Evolutionary conservation across 345 rosid species (phyloP).

Genomic region (Salix exigua): DNA sequence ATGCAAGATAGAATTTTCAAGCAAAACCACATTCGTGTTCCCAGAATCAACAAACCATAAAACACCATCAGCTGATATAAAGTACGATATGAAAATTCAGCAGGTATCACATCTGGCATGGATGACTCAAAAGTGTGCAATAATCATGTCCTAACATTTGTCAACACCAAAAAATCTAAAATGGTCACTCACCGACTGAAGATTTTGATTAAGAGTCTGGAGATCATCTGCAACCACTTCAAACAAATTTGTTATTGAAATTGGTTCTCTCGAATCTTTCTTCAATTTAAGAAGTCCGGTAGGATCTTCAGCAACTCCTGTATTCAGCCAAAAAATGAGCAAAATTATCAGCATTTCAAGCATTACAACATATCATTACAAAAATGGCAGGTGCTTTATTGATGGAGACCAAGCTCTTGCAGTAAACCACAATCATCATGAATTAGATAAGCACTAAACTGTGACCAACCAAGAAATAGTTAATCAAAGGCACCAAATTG

Average conservation of each 20-base stretch:
- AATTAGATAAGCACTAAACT: not conserved
- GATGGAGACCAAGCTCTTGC: not conserved
- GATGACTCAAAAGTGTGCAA: not conserved
- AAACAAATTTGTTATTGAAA: constrained; percentile 60
- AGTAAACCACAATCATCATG: not conserved
- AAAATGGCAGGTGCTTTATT: not conserved
- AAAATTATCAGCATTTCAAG: constrained; percentile 1
- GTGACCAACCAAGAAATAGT: not conserved
- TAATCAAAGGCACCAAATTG: not conserved
- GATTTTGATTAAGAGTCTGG: constrained; percentile 73
- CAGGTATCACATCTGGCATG: not conserved
- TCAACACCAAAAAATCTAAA: not conserved
- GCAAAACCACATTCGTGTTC: not conserved
- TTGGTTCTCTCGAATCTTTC: constrained; percentile 43
- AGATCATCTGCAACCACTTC: constrained; percentile 86
- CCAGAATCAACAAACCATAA: not conserved
- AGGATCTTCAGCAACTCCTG: constrained; percentile 50
- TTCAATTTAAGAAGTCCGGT: constrained; percentile 46
- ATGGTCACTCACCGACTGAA: constrained; percentile 64
- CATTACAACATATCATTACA: not conserved
- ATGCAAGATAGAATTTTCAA: not conserved
- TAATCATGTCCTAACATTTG: not conserved
- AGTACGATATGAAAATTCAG: not conserved
- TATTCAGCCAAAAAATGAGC: constrained; percentile 15
- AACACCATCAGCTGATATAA: not conserved